Percentiles rank a stretch among this genome's conserved stretches.
Conservation (phyloP, 2,329 filamentous ascomycete species). For the Grosmannia huntii region DNA sequence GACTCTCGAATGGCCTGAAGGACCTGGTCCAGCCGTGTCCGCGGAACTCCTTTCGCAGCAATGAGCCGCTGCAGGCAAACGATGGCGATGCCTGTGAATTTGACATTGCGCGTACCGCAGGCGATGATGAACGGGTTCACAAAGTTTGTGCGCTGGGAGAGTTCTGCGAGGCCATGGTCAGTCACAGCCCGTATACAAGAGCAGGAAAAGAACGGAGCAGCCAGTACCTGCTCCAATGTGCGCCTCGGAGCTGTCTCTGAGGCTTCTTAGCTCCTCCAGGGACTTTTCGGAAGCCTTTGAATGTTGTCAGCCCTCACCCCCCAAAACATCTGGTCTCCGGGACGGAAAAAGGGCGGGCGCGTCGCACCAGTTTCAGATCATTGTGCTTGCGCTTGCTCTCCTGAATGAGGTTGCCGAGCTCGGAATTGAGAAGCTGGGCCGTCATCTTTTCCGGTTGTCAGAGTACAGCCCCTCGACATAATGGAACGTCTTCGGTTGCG, state of each 20-base stretch:
- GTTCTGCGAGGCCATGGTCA: slow-evolving; percentile 42
- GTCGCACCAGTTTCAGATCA: slow-evolving; percentile 65
- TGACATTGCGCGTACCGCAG: slow-evolving; percentile 79
- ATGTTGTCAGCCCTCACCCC: neutral
- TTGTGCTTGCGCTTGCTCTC: slow-evolving; percentile 93
- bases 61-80: slow-evolving; percentile 83
- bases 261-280: slow-evolving; percentile 70
- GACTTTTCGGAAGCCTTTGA: slow-evolving; percentile 80
- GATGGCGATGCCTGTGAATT: slow-evolving; percentile 77
- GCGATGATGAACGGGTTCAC: slow-evolving; percentile 90
- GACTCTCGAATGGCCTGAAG: slow-evolving; percentile 80
- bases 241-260: slow-evolving; percentile 62
- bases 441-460: slow-evolving; percentile 51
- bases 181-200: neutral
- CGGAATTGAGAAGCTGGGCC: slow-evolving; percentile 74
- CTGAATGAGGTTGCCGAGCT: slow-evolving; percentile 82
- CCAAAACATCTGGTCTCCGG: neutral
- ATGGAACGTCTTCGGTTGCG: neutral
- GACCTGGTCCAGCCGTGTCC: slow-evolving; percentile 69
- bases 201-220: neutral
- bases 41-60: slow-evolving; percentile 66
- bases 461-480: slow-evolving; percentile 8
- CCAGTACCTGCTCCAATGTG: slow-evolving; percentile 56
- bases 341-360: neutral
- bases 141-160: slow-evolving; percentile 70